Evolutionary conservation across 352 stramenopile species (phyloP), one percentile per base, ranked within the genome.

Genomic region (Globisporangium emineosum): DNA sequence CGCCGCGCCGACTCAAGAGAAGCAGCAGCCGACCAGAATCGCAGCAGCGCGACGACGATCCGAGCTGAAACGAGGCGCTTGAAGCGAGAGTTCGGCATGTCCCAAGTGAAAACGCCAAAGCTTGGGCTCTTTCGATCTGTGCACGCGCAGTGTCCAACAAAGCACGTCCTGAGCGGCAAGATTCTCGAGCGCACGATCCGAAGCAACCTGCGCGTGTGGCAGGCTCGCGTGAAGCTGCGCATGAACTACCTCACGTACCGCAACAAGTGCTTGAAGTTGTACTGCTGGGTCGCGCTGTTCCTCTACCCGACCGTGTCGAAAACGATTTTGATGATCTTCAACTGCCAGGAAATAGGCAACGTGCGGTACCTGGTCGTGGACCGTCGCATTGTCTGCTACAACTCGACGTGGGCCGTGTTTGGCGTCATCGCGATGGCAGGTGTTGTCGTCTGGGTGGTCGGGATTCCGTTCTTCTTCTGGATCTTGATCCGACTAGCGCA

Each of bases 201-300:
- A 8, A 82, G 76, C 53, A 92, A 92, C 42, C 56, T 92, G 17
- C 79, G 83, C 5, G 83, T 92, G 17, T 92, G 83, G 83, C 83
- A 92, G 59, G 83, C 83, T 5, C 71, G 83, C 3, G 77, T 90
- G 5, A 92, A 92, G 60, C 68, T 92, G 23, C 83, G 83, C 32
- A 92, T 92, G 83, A 92, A 92, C 71, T 91, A 91, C 60, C 69
- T 90, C 25, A 89, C 83, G 42, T 92, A 92, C 69, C 78, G 81
- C 15, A 88, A 90, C 71, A 90, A 89, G 45, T 92, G 83, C 32
- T 70, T 92, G 17, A 90, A 92, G 50, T 73, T 90, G 2, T 91
- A 89, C 67, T 87, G 83, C 65, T 92, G 81, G 83, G 77, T 91
- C 23, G 79, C 81, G 40, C 62, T 91, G 2, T 82, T 91, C 33